phyloP scores from a whole-genome alignment of 768 basidiomycete genomes.

The Termitomyces titanicus region DNA sequence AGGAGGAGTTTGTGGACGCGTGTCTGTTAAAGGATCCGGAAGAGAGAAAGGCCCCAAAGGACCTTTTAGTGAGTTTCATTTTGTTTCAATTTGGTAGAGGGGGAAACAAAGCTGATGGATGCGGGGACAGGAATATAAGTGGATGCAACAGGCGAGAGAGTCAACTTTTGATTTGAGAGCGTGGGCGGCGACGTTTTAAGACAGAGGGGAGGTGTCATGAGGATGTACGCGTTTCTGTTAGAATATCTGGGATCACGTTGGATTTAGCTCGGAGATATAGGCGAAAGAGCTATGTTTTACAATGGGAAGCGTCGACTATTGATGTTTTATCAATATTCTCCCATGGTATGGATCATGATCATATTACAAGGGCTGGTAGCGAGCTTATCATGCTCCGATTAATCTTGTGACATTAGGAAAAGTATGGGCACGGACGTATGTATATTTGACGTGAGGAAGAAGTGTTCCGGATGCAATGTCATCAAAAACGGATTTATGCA shows the following conservation, averaged over 20 bases:
- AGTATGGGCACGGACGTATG: too few relatives aligned
- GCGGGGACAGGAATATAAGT: constrained; percentile 20
- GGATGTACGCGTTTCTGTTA: background rate
- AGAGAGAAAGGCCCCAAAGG: constrained; percentile 76
- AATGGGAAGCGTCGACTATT: too few relatives aligned
- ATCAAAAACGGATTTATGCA: too few relatives aligned
- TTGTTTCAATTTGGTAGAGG: background rate
- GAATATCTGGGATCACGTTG: background rate
- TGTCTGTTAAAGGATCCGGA: constrained; percentile 91
- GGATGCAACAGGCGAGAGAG: constrained; percentile 60
- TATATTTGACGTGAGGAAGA: too few relatives aligned
- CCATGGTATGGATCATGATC: too few relatives aligned
- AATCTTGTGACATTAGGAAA: too few relatives aligned
- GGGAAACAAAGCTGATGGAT: background rate
- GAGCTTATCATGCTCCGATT: too few relatives aligned
- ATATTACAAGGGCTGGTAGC: too few relatives aligned
- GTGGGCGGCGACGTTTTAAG: constrained; percentile 71
- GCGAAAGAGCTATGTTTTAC: too few relatives aligned
- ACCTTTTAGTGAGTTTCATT: constrained; percentile 57
- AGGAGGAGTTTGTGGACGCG: constrained; percentile 82
- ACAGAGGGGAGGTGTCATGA: background rate
- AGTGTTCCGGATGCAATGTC: too few relatives aligned
- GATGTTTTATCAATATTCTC: too few relatives aligned
- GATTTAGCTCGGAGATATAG: background rate
- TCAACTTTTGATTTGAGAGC: constrained; percentile 68